Conservation (phyloP, 192 early-diverging fungal genomes). For the Coemansia sp. region DNA sequence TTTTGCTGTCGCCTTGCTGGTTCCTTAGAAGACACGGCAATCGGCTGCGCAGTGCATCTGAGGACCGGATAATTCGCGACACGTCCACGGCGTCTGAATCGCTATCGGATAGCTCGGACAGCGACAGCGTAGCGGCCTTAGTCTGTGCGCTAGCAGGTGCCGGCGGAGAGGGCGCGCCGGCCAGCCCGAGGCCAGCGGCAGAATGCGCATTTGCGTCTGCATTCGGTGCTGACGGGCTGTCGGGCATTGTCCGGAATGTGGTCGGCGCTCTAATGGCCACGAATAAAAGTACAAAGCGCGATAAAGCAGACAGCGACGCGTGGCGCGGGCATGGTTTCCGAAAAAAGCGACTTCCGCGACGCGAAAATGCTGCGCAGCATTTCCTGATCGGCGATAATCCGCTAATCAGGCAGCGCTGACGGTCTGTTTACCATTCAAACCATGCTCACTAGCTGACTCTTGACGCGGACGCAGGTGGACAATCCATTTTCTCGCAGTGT, state of each 20-base stretch:
- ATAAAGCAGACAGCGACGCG: slow-evolving; percentile 1
- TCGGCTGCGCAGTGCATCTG: slow-evolving; percentile 10
- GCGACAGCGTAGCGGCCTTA: background rate
- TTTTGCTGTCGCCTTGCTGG: background rate
- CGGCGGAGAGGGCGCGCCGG: background rate
- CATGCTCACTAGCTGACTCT: too few relatives aligned
- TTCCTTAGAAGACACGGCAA: background rate
- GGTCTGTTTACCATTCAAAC: too few relatives aligned
- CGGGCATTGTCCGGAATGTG: background rate
- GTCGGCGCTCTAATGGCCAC: background rate
- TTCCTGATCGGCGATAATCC: background rate
- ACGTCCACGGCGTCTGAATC: slow-evolving; percentile 22
- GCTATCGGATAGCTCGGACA: background rate
- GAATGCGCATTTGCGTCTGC: background rate
- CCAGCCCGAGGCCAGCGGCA: background rate
- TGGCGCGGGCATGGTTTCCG: background rate
- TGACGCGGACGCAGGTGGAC: too few relatives aligned
- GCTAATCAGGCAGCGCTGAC: background rate
- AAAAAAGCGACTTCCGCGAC: background rate
- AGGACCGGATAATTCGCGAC: slow-evolving; percentile 14
- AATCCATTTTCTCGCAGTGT: too few relatives aligned
- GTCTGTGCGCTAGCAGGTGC: background rate
- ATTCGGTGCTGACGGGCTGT: background rate
- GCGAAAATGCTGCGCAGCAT: slow-evolving; percentile 9
- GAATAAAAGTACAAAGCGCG: background rate